Percentiles rank a stretch among this genome's conserved stretches.
Evolutionary conservation across 1,284 basidiomycete genomes (phyloP).

Genomic region (Ustilago lituana): DNA sequence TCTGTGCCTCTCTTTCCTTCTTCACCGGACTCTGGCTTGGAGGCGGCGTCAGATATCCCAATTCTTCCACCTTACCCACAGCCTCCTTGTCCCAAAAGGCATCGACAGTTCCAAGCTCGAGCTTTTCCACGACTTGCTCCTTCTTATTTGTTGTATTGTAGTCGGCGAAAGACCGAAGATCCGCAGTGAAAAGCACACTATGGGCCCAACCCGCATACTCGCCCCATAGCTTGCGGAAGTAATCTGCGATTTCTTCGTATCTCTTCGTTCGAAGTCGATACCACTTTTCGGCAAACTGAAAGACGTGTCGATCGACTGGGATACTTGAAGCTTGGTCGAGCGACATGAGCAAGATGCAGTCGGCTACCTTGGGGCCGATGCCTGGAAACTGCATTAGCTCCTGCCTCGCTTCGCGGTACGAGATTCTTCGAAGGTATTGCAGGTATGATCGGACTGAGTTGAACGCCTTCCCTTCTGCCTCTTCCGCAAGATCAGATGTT

Average conservation of each 20-base stretch:
- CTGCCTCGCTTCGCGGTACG: slow-evolving; percentile 75
- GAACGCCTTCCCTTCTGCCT: slow-evolving; percentile 22
- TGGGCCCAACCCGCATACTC: slow-evolving; percentile 66
- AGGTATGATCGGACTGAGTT: slow-evolving; percentile 73
- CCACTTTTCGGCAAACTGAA: slow-evolving; percentile 64
- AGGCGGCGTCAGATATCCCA: slow-evolving; percentile 17
- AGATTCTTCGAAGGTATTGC: slow-evolving; percentile 71
- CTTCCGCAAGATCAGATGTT: background rate
- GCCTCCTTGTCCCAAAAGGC: slow-evolving; percentile 17
- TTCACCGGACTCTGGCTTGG: slow-evolving; percentile 12
- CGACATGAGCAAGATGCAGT: slow-evolving; percentile 91
- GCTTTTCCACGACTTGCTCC: slow-evolving; percentile 28
- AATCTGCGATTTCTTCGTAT: slow-evolving; percentile 63
- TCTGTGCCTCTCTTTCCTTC: slow-evolving; percentile 6
- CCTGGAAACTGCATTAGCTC: slow-evolving; percentile 83
- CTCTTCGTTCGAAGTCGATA: slow-evolving; percentile 58
- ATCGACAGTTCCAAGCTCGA: background rate
- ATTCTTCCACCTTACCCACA: background rate
- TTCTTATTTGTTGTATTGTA: slow-evolving; percentile 43
- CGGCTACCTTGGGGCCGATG: slow-evolving; percentile 81
- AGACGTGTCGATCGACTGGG: slow-evolving; percentile 66
- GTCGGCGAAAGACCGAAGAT: slow-evolving; percentile 53
- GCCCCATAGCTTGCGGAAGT: slow-evolving; percentile 63
- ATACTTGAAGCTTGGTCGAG: slow-evolving; percentile 75
- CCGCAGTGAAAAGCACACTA: slow-evolving; percentile 62